Percentiles rank a stretch among this genome's conserved stretches.
Conservation (phyloP, 2,329 filamentous ascomycete genomes). For the Colletotrichum somersetense region DNA sequence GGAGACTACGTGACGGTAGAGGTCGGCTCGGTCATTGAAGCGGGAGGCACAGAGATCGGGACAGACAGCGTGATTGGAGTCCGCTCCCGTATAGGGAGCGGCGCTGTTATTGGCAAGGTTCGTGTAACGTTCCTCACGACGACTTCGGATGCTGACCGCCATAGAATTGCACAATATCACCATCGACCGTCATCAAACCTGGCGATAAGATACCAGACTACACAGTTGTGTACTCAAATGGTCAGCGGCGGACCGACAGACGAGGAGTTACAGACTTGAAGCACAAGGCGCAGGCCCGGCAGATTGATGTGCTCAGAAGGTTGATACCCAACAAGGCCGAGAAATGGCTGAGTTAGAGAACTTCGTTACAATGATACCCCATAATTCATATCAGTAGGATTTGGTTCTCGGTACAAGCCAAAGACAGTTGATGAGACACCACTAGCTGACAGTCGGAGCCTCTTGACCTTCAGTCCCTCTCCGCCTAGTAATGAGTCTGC, state of each 20-base stretch:
- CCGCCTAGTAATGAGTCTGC: not conserved
- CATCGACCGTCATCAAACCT: conserved; percentile 69
- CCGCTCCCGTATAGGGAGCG: conserved; percentile 69
- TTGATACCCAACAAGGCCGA: conserved; percentile 72
- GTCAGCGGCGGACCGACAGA: conserved; percentile 68
- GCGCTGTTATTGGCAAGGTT: conserved; percentile 74
- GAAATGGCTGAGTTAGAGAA: conserved; percentile 38
- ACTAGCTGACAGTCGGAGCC: not conserved
- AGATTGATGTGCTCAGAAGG: conserved; percentile 75
- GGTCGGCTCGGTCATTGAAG: conserved; percentile 70
- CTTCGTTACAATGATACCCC: conserved; percentile 31
- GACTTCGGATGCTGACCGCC: conserved; percentile 16
- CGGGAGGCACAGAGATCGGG: conserved; percentile 71
- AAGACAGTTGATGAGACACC: not conserved
- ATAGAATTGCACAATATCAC: conserved; percentile 78
- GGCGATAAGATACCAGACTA: conserved; percentile 73
- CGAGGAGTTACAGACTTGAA: conserved; percentile 73
- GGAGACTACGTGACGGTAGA: conserved; percentile 74
- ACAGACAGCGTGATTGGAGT: conserved; percentile 72
- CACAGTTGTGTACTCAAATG: conserved; percentile 77
- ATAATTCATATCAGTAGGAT: not conserved
- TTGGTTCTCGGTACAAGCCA: not conserved
- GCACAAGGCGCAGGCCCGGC: conserved; percentile 73
- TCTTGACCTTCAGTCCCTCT: not conserved
- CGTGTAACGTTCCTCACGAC: not conserved